Conservation (phyloP, 2,329 filamentous ascomycete species). For the Alternaria solani region DNA sequence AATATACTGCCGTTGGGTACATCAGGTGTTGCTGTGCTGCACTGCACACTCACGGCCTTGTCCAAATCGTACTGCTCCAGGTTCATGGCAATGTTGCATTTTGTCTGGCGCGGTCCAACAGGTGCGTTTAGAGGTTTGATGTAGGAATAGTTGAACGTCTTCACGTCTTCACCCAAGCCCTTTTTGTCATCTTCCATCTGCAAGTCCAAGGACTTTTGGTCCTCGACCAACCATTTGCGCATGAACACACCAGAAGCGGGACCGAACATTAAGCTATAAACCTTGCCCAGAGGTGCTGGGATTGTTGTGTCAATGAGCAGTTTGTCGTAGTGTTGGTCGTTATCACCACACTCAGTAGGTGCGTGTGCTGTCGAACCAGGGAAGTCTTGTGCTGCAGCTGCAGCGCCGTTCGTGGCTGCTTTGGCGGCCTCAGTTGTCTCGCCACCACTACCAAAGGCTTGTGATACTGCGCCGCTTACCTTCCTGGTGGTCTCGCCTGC, state of each 20-base stretch:
- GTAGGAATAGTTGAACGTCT: slow-evolving; percentile 79
- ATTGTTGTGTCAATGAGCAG: slow-evolving; percentile 85
- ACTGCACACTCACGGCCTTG: slow-evolving; percentile 81
- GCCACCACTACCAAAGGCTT: slow-evolving; percentile 50
- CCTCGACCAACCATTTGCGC: slow-evolving; percentile 81
- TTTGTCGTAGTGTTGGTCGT: slow-evolving; percentile 81
- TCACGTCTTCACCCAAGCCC: slow-evolving; percentile 77
- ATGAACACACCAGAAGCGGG: slow-evolving; percentile 81
- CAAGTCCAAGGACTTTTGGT: slow-evolving; percentile 90
- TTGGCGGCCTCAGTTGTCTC: slow-evolving; percentile 46
- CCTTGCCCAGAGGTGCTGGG: slow-evolving; percentile 86
- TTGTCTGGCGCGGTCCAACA: slow-evolving; percentile 93
- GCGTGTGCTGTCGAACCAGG: slow-evolving; percentile 84
- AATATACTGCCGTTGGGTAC: slow-evolving; percentile 95
- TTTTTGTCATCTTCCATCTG: slow-evolving; percentile 83
- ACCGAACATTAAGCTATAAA: slow-evolving; percentile 89
- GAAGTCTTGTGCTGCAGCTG: slow-evolving; percentile 68
- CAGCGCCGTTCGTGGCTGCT: slow-evolving; percentile 53
- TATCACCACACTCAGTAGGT: slow-evolving; percentile 85
- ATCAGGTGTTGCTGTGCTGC: slow-evolving; percentile 89
- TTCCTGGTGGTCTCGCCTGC: slow-evolving; percentile 72
- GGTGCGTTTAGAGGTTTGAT: slow-evolving; percentile 87
- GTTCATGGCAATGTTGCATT: slow-evolving; percentile 86
- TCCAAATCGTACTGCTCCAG: slow-evolving; percentile 88
- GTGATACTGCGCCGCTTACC: slow-evolving; percentile 65